Conservation (phyloP, 768 basidiomycete species). For the Vararia minispora region DNA sequence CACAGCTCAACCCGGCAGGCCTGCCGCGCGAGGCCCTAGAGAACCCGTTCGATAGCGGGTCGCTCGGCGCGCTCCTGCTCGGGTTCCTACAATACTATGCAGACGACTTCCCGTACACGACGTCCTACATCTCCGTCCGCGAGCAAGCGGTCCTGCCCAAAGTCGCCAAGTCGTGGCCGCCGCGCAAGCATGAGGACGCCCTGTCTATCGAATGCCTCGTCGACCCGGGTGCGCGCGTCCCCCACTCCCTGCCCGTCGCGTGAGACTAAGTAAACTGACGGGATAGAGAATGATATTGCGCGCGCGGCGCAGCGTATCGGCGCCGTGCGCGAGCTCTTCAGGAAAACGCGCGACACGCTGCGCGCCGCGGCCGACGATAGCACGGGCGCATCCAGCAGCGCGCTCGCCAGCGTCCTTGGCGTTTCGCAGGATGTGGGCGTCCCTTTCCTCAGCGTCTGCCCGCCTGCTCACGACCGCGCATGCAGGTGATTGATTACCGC, state of each 20-base stretch:
- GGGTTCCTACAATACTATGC: conserved; percentile 65
- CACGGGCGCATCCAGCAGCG: conserved; percentile 9
- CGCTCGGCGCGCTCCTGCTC: conserved; percentile 46
- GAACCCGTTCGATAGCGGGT: conserved; percentile 35
- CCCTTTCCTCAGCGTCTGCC: background rate
- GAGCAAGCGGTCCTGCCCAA: conserved; percentile 26
- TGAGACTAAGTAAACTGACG: background rate
- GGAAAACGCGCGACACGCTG: conserved; percentile 18
- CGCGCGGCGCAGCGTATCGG: conserved; percentile 23
- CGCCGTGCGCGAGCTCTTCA: conserved; percentile 25
- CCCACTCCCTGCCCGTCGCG: background rate
- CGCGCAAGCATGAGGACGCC: conserved; percentile 15
- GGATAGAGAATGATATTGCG: conserved; percentile 29
- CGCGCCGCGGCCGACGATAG: conserved; percentile 5
- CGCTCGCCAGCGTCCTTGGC: conserved; percentile 16
- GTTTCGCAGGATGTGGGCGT: conserved; percentile 13
- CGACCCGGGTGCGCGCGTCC: conserved; percentile 23
- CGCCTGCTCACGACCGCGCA: too few relatives aligned
- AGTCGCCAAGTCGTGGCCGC: conserved; percentile 23
- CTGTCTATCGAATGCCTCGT: conserved; percentile 33
- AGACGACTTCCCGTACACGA: conserved; percentile 28
- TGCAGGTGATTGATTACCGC: background rate
- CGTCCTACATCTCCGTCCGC: conserved; percentile 29
- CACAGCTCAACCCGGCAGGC: conserved; percentile 51
- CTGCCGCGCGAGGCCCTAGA: conserved; percentile 32